Conservation (phyloP, 2,329 filamentous ascomycete genomes). For the Diaporthe sp. region DNA sequence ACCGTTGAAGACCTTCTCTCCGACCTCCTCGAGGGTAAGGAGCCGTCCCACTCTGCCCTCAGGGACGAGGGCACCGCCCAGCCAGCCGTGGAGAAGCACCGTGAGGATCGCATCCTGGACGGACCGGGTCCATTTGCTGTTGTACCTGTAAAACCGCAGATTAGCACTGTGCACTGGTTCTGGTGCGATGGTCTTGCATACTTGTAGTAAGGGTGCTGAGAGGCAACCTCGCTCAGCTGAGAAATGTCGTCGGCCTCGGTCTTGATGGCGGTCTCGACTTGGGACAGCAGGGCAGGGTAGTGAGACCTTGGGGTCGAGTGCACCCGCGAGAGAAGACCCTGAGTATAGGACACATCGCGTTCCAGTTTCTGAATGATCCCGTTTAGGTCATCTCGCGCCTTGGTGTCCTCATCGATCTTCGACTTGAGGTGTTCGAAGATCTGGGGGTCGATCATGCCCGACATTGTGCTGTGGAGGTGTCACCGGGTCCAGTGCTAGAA, state of each 20-base stretch:
- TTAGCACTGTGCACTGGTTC: slow-evolving; percentile 25
- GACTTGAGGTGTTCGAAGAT: slow-evolving; percentile 90
- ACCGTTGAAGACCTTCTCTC: slow-evolving; percentile 78
- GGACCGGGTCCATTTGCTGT: slow-evolving; percentile 85
- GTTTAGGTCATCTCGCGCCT: slow-evolving; percentile 84
- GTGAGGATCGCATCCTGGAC: slow-evolving; percentile 81
- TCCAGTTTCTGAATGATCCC: slow-evolving; percentile 86
- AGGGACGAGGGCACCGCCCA: slow-evolving; percentile 75
- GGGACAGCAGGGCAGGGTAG: slow-evolving; percentile 74
- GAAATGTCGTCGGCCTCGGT: slow-evolving; percentile 79
- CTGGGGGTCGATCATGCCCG: slow-evolving; percentile 78
- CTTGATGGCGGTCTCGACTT: slow-evolving; percentile 78
- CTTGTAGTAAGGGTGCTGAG: slow-evolving; percentile 96
- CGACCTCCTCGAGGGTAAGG: slow-evolving; percentile 89
- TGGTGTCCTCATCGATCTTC: slow-evolving; percentile 89
- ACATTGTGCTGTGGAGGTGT: slow-evolving; percentile 33
- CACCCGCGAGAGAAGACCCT: slow-evolving; percentile 87
- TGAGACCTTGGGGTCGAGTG: slow-evolving; percentile 83
- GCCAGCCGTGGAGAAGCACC: slow-evolving; percentile 75
- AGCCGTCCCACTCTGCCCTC: slow-evolving; percentile 74
- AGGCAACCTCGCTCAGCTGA: slow-evolving; percentile 79
- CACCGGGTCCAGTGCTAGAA: not conserved
- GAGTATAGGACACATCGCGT: slow-evolving; percentile 83
- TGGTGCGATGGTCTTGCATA: slow-evolving; percentile 52
- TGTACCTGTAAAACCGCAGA: slow-evolving; percentile 67